Evolutionary conservation across 73 alveolate genomes (phyloP).

Genomic region (Paramecium sexaurelia): DNA sequence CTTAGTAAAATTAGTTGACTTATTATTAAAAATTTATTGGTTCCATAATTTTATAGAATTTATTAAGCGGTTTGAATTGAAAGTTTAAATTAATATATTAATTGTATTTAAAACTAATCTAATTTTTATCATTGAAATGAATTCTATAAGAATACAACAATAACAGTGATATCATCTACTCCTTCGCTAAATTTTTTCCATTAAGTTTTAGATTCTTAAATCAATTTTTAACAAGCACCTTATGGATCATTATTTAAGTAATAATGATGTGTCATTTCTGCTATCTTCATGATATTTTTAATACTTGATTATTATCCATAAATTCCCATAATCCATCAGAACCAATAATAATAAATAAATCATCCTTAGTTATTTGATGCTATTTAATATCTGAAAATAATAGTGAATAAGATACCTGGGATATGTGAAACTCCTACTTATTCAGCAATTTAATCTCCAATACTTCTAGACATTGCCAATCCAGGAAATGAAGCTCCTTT

Average conservation of each 20-base stretch:
- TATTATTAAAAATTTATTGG: not conserved
- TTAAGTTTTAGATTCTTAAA: not conserved
- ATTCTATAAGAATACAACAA: not conserved
- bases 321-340: conserved; percentile 60
- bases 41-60: not conserved
- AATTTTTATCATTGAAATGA: not conserved
- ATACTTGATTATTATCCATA: not conserved
- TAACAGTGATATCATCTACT: conserved; percentile 48
- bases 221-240: conserved; percentile 42
- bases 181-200: conserved; percentile 36
- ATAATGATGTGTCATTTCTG: not conserved
- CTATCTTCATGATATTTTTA: conserved; percentile 5
- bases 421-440: conserved; percentile 68
- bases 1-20: not conserved
- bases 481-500: conserved; percentile 75
- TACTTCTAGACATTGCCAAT: conserved; percentile 76
- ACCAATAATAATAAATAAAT: conserved; percentile 16
- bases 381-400: not conserved
- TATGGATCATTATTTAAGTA: conserved; percentile 28
- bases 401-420: not conserved
- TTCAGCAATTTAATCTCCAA: conserved; percentile 76
- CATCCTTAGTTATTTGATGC: conserved; percentile 59
- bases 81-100: no score
- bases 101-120: not conserved
- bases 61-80: no score